Base-by-base conservation (phyloP, 1,284 basidiomycete species). In the Ustilago tritici region DNA sequence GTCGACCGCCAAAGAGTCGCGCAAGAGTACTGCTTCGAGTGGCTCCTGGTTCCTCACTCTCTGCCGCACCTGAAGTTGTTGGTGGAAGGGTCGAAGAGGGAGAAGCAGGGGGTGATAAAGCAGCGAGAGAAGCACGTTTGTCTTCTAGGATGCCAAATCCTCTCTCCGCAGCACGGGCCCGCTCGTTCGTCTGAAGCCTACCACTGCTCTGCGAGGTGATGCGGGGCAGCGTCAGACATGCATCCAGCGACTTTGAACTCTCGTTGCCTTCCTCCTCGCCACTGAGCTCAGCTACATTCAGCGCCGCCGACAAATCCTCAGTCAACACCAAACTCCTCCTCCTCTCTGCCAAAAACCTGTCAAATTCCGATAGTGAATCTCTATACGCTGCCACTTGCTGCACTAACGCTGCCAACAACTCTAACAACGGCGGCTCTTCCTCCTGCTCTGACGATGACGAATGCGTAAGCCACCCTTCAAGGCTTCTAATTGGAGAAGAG, bases 291-390 rank as follows among this genome's bases (percentile, higher is more conserved):
- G 40, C 62, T 14, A 81, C 52, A 7, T 78, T 75, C n/a, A 98
- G 88, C 2, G 95, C 95, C 82, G 98, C 96, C 19, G 92, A 93
- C 36, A 98, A 87, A 83, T 96, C 95, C 87, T 98, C 95, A 1
- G 93, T 93, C 86, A 96, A 97, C 31, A 97, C 88, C 19, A 99
- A 88, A 3, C 95, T 95, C 83, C 93, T 92, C 41, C 96, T 89
- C 34, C 96, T 90, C 87, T 98, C 95, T 1, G 90, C 86, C 3
- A 99, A 90, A 80, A 91, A 93, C 78, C 90, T 89, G 87, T 98
- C 95, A 85, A 99, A 98, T 55, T 92, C 88, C 15, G 92, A 89
- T 19, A 95, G 90, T 17, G 89, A 86, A 59, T 90, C 89, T 17
- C 93, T 90, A 85, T 95, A 95, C 31, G 70, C 62, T 80, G 93